phyloP scores from a whole-genome alignment of 768 basidiomycete genomes.

The Trametes maxima region DNA sequence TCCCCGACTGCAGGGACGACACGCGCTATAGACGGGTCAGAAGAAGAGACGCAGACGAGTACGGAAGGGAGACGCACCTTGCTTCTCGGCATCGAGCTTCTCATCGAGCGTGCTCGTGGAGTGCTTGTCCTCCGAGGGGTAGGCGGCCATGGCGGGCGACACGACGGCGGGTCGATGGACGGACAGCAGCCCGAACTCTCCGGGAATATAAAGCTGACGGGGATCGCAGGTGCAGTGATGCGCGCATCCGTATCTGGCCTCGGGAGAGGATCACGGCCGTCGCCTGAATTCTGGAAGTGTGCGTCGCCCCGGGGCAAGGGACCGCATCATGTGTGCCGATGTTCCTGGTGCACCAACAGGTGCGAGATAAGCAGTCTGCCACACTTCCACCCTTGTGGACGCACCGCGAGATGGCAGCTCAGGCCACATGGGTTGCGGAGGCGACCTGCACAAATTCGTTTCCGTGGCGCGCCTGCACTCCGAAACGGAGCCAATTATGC shows the following conservation, averaged over 20 bases:
- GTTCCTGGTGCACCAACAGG: slow-evolving; percentile 6
- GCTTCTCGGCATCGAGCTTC: slow-evolving; percentile 29
- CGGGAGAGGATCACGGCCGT: neutral
- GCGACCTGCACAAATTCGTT: neutral
- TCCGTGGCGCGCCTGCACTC: neutral
- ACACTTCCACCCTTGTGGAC: neutral
- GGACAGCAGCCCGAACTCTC: neutral
- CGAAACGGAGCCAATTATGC: neutral
- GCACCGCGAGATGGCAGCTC: neutral
- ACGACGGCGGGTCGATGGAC: slow-evolving; percentile 13
- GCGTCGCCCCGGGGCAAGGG: neutral
- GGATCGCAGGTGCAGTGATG: neutral
- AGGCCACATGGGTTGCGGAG: slow-evolving; percentile 9
- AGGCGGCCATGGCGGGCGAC: slow-evolving; percentile 12
- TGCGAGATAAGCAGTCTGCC: slow-evolving; percentile 5
- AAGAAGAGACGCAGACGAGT: neutral
- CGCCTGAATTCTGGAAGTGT: neutral
- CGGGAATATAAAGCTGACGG: slow-evolving; percentile 1
- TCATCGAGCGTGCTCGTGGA: slow-evolving; percentile 25
- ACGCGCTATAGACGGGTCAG: neutral
- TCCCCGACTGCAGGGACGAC: slow-evolving; percentile 24
- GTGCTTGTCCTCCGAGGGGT: slow-evolving; percentile 18
- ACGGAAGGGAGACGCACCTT: slow-evolving; percentile 10
- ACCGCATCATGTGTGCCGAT: slow-evolving; percentile 2
- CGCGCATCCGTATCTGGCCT: slow-evolving; percentile 2